Conservation (phyloP, 257 asterid species). For the Linderniella brevidens region DNA sequence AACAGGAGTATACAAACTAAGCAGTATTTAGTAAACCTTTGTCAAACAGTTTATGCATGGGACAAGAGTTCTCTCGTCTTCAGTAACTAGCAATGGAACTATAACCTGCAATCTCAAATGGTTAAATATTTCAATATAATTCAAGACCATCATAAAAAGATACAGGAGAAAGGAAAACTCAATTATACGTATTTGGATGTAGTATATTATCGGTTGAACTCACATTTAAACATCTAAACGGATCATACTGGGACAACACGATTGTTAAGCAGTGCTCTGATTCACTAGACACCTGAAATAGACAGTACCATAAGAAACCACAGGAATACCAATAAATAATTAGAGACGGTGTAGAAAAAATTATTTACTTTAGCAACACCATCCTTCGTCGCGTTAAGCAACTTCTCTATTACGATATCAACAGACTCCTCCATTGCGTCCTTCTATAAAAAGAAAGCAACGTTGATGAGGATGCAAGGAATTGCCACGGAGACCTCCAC, state of each 20-base stretch:
- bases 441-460: slow-evolving; percentile 33
- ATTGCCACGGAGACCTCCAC: background rate
- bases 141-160: slow-evolving; percentile 1
- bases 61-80: slow-evolving; percentile 93
- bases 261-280: slow-evolving; percentile 80
- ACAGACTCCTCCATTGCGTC: slow-evolving; percentile 84
- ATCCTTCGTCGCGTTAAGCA: slow-evolving; percentile 79
- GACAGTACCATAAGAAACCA: slow-evolving; percentile 11
- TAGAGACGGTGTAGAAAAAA: slow-evolving; percentile 9
- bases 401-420: slow-evolving; percentile 80
- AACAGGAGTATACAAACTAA: no score
- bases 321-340: slow-evolving; percentile 3
- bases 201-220: slow-evolving; percentile 15
- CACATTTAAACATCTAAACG: slow-evolving; percentile 88
- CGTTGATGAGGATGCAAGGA: slow-evolving; percentile 5
- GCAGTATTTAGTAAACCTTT: slow-evolving; percentile 44
- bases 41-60: slow-evolving; percentile 95
- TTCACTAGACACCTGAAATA: slow-evolving; percentile 63
- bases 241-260: slow-evolving; percentile 69
- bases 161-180: background rate
- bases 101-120: slow-evolving; percentile 45
- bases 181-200: background rate
- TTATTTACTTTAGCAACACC: slow-evolving; percentile 49
- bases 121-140: slow-evolving; percentile 10
- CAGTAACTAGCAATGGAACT: slow-evolving; percentile 87